These are phyloP conservation scores for Amanita rubescens DNA, from an alignment of 768 basidiomycete genomes.

Conservation along the genomic window DNA sequence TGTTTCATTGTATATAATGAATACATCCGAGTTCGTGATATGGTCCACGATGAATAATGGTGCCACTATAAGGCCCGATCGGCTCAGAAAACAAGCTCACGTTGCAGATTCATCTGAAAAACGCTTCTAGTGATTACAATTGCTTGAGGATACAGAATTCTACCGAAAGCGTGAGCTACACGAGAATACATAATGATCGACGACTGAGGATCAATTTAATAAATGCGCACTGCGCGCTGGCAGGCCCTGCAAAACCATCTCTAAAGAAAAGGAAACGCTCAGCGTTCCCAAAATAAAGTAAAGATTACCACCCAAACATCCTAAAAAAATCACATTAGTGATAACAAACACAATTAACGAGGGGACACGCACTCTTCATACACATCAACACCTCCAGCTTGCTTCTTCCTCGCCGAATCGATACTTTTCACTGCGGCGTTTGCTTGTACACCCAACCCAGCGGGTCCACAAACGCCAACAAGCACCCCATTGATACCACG, in stretches of 20 bases:
- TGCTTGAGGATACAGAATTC: too few relatives aligned
- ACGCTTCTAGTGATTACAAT: too few relatives aligned
- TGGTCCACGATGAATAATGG: too few relatives aligned
- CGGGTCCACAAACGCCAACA: constrained; percentile 4
- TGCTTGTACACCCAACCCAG: not conserved
- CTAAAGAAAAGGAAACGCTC: not conserved
- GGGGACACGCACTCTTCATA: constrained; percentile 18
- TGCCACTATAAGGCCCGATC: too few relatives aligned
- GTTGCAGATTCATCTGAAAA: too few relatives aligned
- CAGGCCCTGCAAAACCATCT: not conserved
- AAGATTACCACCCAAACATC: not conserved
- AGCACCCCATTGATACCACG: constrained; percentile 6
- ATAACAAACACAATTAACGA: not conserved
- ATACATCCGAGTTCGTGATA: too few relatives aligned
- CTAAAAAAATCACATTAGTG: not conserved
- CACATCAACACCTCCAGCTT: constrained; percentile 39
- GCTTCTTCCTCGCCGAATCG: constrained; percentile 24
- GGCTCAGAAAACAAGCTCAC: too few relatives aligned
- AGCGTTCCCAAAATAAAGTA: not conserved
- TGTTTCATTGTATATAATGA: not conserved
- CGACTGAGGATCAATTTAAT: too few relatives aligned
- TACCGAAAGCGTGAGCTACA: too few relatives aligned
- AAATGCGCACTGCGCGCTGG: not conserved
- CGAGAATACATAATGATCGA: too few relatives aligned
- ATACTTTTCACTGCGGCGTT: constrained; percentile 21